Evolutionary conservation across 2,329 filamentous ascomycete genomes (phyloP).

Genomic region (Paraconiothyrium sp.): DNA sequence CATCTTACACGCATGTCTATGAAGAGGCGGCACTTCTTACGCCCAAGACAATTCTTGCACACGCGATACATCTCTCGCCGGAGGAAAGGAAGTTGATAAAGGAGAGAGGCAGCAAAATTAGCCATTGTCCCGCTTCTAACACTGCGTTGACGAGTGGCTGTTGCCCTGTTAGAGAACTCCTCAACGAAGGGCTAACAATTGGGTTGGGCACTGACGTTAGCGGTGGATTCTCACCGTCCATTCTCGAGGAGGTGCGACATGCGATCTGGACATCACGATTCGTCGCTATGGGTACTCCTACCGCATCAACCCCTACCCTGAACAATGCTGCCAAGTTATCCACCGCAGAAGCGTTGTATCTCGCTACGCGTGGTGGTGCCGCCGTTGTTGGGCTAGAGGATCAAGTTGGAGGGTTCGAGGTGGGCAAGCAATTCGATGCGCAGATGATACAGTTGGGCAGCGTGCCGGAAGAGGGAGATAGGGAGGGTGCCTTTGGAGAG

Average conservation of each 20-base stretch:
- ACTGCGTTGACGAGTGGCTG: conserved; percentile 81
- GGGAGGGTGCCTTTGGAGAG: conserved; percentile 55
- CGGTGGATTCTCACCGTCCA: conserved; percentile 83
- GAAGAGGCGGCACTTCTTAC: conserved; percentile 76
- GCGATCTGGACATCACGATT: conserved; percentile 81
- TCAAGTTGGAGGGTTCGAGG: conserved; percentile 81
- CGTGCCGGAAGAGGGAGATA: conserved; percentile 42
- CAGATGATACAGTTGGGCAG: conserved; percentile 76
- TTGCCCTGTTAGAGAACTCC: conserved; percentile 76
- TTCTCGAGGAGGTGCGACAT: conserved; percentile 85
- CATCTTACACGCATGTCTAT: conserved; percentile 80
- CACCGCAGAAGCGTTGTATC: conserved; percentile 86
- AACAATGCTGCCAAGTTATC: conserved; percentile 69
- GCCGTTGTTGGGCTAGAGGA: conserved; percentile 77
- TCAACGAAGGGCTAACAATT: conserved; percentile 78
- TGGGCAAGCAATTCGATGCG: conserved; percentile 90
- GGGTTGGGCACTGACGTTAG: conserved; percentile 92
- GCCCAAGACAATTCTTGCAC: conserved; percentile 80
- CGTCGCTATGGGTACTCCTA: conserved; percentile 64
- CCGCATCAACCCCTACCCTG: conserved; percentile 20
- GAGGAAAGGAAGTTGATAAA: conserved; percentile 74
- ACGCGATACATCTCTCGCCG: conserved; percentile 78
- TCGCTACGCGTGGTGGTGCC: conserved; percentile 90
- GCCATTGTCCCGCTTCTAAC: conserved; percentile 90
- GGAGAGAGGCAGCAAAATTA: conserved; percentile 70